Conservation (phyloP, 345 rosid genomes). For the Clausena lansium region DNA sequence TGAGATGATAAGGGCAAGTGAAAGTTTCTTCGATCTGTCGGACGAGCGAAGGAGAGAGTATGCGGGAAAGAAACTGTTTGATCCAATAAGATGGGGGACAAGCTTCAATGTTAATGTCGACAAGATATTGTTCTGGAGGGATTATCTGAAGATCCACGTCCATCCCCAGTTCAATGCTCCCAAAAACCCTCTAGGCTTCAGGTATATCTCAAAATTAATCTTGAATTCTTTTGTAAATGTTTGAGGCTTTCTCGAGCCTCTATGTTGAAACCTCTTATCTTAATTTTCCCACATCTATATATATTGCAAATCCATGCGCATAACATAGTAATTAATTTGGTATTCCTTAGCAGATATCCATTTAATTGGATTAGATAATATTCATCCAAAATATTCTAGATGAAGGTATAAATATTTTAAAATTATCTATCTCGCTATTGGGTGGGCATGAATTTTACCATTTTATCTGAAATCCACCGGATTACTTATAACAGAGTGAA, state of each 20-base stretch:
- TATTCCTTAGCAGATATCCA: too few species aligned
- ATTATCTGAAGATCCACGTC: constrained; percentile 39
- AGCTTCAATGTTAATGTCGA: constrained; percentile 33
- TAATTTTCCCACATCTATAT: too few species aligned
- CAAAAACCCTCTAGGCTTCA: constrained; percentile 29
- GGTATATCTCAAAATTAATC: constrained; percentile 10
- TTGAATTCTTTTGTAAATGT: not conserved
- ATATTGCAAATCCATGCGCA: too few species aligned
- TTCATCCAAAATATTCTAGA: too few species aligned
- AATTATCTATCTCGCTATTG: too few species aligned
- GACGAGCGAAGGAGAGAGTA: constrained; percentile 30
- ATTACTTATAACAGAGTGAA: too few species aligned
- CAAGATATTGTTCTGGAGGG: constrained; percentile 38
- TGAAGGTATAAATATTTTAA: too few species aligned
- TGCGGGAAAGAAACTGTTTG: constrained; percentile 30
- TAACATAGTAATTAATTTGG: too few species aligned
- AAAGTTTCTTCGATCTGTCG: constrained; percentile 28
- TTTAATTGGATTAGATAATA: too few species aligned
- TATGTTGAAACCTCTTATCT: not conserved
- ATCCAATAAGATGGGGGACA: constrained; percentile 39
- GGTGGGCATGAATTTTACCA: too few species aligned
- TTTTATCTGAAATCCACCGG: too few species aligned
- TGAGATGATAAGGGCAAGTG: constrained; percentile 14
- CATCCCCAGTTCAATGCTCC: constrained; percentile 45
- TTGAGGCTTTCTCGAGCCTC: not conserved